A percentile compares a stretch with the other conserved stretches of the same genome.
Conservation (phyloP, 805 yeast genomes). For the Cyberlindnera japonica region DNA sequence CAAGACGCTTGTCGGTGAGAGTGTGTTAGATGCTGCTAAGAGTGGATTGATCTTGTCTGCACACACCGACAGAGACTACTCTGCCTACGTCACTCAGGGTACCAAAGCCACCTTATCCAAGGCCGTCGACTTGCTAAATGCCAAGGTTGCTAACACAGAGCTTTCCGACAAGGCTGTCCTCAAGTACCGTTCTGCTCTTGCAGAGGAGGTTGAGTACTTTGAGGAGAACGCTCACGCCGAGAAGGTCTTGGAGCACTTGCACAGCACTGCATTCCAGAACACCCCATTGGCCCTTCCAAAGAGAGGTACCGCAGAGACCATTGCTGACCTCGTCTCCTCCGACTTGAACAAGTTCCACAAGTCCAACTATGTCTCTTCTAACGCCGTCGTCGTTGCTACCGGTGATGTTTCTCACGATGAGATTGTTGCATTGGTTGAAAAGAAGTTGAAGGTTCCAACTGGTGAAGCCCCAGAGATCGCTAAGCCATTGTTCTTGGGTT, state of each 20-base stretch:
- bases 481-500: slow-evolving; percentile 71
- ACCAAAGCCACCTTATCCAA: slow-evolving; percentile 46
- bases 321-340: slow-evolving; percentile 50
- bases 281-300: slow-evolving; percentile 75
- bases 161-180: slow-evolving; percentile 43
- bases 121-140: slow-evolving; percentile 51
- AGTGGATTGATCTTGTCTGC: slow-evolving; percentile 57
- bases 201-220: slow-evolving; percentile 45
- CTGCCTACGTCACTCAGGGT: slow-evolving; percentile 57
- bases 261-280: slow-evolving; percentile 84
- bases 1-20: slow-evolving; percentile 41
- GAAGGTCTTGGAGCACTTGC: slow-evolving; percentile 67
- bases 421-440: slow-evolving; percentile 62
- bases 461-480: slow-evolving; percentile 49
- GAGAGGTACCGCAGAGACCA: slow-evolving; percentile 67
- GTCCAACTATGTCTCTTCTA: slow-evolving; percentile 56
- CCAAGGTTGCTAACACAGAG: slow-evolving; percentile 36
- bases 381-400: slow-evolving; percentile 64
- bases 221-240: slow-evolving; percentile 54
- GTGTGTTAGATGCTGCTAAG: slow-evolving; percentile 33
- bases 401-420: slow-evolving; percentile 72
- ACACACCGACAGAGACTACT: slow-evolving; percentile 56
- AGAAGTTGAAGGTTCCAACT: slow-evolving; percentile 43
- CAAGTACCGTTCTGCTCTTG: slow-evolving; percentile 43
- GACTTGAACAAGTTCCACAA: slow-evolving; percentile 57